Conservation (phyloP, 768 basidiomycete genomes). For the Auriscalpium vulgare region DNA sequence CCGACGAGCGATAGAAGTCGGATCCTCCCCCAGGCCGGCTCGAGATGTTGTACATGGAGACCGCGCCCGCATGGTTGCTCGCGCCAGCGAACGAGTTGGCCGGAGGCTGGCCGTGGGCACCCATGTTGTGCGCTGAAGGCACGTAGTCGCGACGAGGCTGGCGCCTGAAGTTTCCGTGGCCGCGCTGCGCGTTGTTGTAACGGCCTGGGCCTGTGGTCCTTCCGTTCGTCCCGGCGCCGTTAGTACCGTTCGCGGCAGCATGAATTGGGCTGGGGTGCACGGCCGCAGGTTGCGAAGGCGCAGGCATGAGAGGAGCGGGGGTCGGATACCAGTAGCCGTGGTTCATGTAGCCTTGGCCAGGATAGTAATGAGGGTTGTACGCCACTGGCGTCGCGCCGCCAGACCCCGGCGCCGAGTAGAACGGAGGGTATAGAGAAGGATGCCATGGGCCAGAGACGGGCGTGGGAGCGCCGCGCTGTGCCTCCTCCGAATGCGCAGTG, state of each 20-base stretch:
- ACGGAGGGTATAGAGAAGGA: background rate
- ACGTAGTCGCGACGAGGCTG: background rate
- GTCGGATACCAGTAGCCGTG: no score
- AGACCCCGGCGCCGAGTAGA: background rate
- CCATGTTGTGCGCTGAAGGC: background rate
- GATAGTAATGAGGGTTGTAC: no score
- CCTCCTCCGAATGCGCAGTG: conserved; percentile 15
- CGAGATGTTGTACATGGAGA: conserved; percentile 10
- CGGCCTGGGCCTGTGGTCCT: background rate
- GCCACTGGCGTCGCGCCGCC: background rate
- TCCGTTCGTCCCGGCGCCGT: no score
- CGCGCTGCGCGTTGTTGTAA: background rate
- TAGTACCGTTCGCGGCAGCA: no score
- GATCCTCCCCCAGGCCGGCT: conserved; percentile 1
- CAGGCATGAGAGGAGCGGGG: no score
- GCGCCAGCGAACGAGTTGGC: background rate
- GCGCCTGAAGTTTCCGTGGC: background rate
- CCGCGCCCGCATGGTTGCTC: conserved; percentile 6
- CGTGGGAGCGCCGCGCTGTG: conserved; percentile 8
- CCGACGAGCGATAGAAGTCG: background rate
- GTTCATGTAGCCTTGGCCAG: no score
- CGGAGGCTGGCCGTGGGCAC: background rate
- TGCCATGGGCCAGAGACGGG: background rate
- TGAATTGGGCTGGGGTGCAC: no score
- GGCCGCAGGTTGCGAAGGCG: no score